phyloP scores from a whole-genome alignment of 345 rosid species.

The Hibiscus syriacus region DNA sequence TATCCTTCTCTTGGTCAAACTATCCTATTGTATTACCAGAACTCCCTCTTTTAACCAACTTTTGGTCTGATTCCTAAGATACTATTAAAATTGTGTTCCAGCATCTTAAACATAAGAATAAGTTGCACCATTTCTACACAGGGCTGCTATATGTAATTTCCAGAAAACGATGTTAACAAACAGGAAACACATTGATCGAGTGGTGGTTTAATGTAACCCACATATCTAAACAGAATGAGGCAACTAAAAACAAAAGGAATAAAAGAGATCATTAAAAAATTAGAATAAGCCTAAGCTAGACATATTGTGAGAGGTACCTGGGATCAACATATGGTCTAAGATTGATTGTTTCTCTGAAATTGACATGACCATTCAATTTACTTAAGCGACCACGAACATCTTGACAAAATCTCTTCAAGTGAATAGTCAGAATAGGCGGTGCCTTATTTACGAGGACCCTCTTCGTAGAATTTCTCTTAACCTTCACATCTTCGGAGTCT shows the following conservation, averaged over 20 bases:
- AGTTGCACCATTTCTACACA: neutral
- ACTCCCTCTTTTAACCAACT: neutral
- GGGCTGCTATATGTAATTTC: neutral
- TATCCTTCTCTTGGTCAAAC: neutral
- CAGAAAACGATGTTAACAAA: neutral
- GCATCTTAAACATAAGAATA: neutral
- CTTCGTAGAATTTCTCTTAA: constrained; percentile 90
- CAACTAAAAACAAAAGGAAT: neutral
- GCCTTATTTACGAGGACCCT: constrained; percentile 67
- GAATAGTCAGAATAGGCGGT: constrained; percentile 78
- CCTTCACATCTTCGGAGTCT: constrained; percentile 34
- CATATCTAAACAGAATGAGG: neutral
- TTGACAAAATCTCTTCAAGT: constrained; percentile 92
- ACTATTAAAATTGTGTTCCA: neutral
- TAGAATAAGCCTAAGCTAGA: neutral
- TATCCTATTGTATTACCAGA: neutral
- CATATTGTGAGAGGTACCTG: constrained; percentile 41
- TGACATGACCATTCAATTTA: constrained; percentile 88
- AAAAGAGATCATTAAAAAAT: neutral
- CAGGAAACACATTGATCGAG: neutral
- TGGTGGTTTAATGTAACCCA: neutral
- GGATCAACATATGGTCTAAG: constrained; percentile 70
- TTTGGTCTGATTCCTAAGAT: neutral
- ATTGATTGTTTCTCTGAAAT: constrained; percentile 62
- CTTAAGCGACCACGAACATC: constrained; percentile 87